Conservation (phyloP, 169 alveolate genomes). For the Eimeria brunetti region DNA sequence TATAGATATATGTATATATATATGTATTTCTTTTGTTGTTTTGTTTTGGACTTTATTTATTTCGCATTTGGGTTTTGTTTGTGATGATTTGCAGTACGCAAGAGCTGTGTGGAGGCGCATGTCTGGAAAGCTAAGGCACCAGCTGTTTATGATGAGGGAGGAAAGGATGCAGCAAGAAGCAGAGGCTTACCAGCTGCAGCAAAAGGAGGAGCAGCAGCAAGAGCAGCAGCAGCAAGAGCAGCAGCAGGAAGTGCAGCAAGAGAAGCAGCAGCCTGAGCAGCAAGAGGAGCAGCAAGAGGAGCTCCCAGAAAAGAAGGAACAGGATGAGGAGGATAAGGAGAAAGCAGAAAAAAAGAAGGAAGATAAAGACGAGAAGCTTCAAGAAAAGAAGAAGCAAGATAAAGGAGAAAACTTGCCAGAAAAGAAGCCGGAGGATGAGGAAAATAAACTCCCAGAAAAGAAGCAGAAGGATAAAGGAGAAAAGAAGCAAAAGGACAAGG, state of each 20-base stretch:
- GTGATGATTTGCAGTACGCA: slow-evolving; percentile 12
- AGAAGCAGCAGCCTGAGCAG: neutral
- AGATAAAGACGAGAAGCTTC: neutral
- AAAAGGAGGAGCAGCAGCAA: neutral
- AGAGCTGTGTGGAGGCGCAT: slow-evolving; percentile 34
- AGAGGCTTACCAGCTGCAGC: neutral
- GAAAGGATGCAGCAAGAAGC: neutral
- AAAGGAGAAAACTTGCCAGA: too few species aligned
- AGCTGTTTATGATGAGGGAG: slow-evolving; percentile 10
- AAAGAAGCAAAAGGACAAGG: too few species aligned
- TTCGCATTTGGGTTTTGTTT: neutral
- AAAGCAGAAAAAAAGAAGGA: neutral
- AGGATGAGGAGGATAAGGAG: too few species aligned
- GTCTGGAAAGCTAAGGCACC: slow-evolving; percentile 46
- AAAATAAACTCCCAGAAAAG: neutral
- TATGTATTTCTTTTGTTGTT: too few species aligned
- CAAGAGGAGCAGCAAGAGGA: neutral
- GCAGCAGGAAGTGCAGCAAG: neutral
- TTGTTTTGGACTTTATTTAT: too few species aligned
- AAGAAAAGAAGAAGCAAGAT: neutral
- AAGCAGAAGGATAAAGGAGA: neutral
- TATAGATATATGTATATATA: too few species aligned
- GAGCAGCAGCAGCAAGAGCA: neutral
- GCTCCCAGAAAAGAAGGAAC: neutral
- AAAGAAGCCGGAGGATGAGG: neutral